Conservation (phyloP, 257 asterid species). For the Solanum sejunctum region DNA sequence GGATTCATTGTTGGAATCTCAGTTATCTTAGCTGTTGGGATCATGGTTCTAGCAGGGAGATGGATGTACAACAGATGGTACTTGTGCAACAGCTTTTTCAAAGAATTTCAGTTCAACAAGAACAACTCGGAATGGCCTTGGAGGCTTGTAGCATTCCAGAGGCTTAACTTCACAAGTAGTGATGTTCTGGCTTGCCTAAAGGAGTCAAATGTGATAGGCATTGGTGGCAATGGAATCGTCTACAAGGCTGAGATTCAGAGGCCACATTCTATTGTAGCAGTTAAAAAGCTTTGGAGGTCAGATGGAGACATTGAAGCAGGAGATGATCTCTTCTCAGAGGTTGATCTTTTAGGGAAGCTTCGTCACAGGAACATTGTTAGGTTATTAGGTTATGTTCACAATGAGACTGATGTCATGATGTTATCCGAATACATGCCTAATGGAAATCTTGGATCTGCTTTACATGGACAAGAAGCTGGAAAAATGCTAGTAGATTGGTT, state of each 20-base stretch:
- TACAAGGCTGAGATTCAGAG: constrained; percentile 54
- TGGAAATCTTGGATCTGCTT: constrained; percentile 61
- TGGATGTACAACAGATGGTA: constrained; percentile 51
- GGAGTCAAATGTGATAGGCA: constrained; percentile 63
- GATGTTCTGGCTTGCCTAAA: constrained; percentile 50
- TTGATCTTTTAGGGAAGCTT: constrained; percentile 50
- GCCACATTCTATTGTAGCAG: constrained; percentile 45
- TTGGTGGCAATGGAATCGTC: constrained; percentile 63
- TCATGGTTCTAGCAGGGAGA: constrained; percentile 23
- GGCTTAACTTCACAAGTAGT: constrained; percentile 48
- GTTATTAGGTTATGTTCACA: constrained; percentile 56
- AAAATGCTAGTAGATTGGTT: constrained; percentile 65
- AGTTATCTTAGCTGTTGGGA: constrained; percentile 17
- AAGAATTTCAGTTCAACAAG: constrained; percentile 33
- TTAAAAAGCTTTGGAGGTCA: constrained; percentile 62
- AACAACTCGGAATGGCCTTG: constrained; percentile 61
- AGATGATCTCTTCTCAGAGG: constrained; percentile 53
- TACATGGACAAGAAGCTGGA: constrained; percentile 47
- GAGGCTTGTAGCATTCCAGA: constrained; percentile 70
- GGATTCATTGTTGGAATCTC: constrained; percentile 40
- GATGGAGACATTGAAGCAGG: constrained; percentile 47
- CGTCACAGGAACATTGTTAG: constrained; percentile 72
- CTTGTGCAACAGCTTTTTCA: constrained; percentile 35
- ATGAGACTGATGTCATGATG: constrained; percentile 62
- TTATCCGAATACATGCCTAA: constrained; percentile 70